These are phyloP conservation scores for Pouteria glomerata DNA, from an alignment of 148 eudicot genomes.

Conservation along the genomic window DNA sequence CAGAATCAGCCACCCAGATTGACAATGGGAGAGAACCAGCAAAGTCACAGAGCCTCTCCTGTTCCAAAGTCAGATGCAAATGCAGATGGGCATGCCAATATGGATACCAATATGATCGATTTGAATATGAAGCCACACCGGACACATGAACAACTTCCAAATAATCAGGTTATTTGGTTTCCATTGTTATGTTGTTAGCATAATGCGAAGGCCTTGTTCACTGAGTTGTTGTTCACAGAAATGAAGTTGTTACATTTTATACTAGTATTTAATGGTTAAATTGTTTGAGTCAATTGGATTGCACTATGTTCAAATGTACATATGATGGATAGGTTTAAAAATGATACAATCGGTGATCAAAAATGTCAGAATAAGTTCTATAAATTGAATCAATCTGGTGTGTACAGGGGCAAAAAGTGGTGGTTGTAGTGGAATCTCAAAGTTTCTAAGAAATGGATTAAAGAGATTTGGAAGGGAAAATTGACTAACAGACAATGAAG, in stretches of 20 bases:
- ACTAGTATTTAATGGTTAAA: neutral
- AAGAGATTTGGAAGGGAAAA: too few relatives aligned
- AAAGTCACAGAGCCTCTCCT: constrained; percentile 16
- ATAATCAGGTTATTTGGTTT: constrained; percentile 27
- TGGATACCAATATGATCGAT: constrained; percentile 35
- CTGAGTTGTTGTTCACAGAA: neutral
- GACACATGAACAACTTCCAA: constrained; percentile 23
- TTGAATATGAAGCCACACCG: constrained; percentile 41
- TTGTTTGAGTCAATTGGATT: too few relatives aligned
- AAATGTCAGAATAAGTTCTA: too few relatives aligned
- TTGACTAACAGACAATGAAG: too few relatives aligned
- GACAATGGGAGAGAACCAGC: constrained; percentile 14
- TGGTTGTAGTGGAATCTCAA: neutral
- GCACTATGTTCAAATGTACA: too few relatives aligned
- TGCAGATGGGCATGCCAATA: constrained; percentile 17
- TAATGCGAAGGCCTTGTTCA: too few relatives aligned
- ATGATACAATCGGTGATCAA: too few relatives aligned
- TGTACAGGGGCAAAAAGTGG: neutral
- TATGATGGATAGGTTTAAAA: too few relatives aligned
- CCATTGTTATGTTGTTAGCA: neutral
- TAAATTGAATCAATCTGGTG: neutral
- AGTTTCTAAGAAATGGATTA: neutral
- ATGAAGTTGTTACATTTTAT: neutral
- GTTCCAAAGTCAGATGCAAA: constrained; percentile 16
- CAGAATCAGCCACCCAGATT: constrained; percentile 11